Evolutionary conservation across 192 early-diverging fungal genomes (phyloP).

Genomic region (Haplosporangium gracile): DNA sequence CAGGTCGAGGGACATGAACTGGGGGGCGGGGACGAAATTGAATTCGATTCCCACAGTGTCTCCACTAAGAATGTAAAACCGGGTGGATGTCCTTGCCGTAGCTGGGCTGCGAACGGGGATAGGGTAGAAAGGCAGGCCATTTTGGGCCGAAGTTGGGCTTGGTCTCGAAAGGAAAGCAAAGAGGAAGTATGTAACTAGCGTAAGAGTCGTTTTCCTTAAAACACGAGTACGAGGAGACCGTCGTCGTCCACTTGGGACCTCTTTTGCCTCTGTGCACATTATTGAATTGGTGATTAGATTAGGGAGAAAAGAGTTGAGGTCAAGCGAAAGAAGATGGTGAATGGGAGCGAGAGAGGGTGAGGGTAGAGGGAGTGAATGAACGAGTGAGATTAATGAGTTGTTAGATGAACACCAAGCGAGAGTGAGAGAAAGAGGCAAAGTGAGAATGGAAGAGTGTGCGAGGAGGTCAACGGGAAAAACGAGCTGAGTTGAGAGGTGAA

Average conservation of each 20-base stretch:
- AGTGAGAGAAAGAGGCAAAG: neutral
- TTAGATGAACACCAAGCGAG: neutral
- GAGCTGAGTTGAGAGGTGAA: neutral
- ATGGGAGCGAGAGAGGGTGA: neutral
- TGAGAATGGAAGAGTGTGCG: no score
- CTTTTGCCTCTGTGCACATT: neutral
- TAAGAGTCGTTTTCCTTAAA: neutral
- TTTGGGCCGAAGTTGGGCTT: neutral
- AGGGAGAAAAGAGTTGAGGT: no score
- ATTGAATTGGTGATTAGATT: neutral
- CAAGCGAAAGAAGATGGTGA: neutral
- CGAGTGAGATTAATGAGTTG: neutral
- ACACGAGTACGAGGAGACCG: neutral
- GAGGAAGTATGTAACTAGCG: neutral
- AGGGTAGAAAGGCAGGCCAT: neutral
- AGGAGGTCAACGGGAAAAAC: neutral
- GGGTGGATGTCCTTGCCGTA: conserved; percentile 15
- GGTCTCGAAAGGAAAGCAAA: neutral
- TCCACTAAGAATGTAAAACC: conserved; percentile 22
- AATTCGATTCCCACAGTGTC: neutral
- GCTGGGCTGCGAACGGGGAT: neutral
- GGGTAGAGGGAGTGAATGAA: neutral
- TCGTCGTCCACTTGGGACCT: neutral
- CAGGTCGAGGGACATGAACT: conserved; percentile 40
- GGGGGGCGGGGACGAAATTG: neutral